Percentiles rank a stretch among this genome's conserved stretches.
phyloP scores from a whole-genome alignment of 2,329 filamentous ascomycete genomes.

The Diaporthe sp. region DNA sequence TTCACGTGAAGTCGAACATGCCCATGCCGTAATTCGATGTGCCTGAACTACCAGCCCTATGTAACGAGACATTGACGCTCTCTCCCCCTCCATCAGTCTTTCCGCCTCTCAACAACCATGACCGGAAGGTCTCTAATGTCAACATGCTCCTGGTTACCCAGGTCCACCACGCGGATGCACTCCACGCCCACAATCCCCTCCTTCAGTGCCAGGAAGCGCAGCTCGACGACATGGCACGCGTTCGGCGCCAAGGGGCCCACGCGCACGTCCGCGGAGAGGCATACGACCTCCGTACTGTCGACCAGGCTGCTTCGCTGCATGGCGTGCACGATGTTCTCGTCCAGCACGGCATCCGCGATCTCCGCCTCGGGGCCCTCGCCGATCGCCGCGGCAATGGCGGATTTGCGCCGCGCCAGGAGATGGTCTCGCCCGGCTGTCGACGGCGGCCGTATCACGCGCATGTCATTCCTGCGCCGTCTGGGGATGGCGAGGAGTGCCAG shows the following conservation, averaged over 20 bases:
- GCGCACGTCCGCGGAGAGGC: slow-evolving; percentile 78
- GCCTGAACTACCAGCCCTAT: slow-evolving; percentile 3
- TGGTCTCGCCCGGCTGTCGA: slow-evolving; percentile 59
- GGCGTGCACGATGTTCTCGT: slow-evolving; percentile 77
- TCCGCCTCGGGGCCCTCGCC: slow-evolving; percentile 37
- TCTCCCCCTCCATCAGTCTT: slow-evolving; percentile 20
- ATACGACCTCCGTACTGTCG: slow-evolving; percentile 76
- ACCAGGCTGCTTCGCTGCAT: slow-evolving; percentile 74
- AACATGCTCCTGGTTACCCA: slow-evolving; percentile 79
- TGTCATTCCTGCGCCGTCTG: slow-evolving; percentile 69
- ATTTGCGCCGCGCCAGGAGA: slow-evolving; percentile 46
- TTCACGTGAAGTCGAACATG: background rate
- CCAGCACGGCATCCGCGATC: slow-evolving; percentile 74
- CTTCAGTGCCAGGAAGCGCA: slow-evolving; percentile 76
- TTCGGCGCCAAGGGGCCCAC: slow-evolving; percentile 78
- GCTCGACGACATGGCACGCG: slow-evolving; percentile 78
- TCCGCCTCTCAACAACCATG: slow-evolving; percentile 63
- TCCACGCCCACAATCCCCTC: slow-evolving; percentile 78
- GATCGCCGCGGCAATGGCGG: slow-evolving; percentile 35
- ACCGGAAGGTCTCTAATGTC: slow-evolving; percentile 81
- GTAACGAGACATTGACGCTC: background rate
- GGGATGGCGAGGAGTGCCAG: slow-evolving; percentile 77
- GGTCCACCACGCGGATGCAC: slow-evolving; percentile 77
- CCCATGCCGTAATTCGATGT: background rate
- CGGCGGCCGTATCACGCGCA: slow-evolving; percentile 62